Evolutionary conservation across 305 asterid species (phyloP), one percentile per base, ranked within the genome.

Genomic region (Fraxinus velutina): DNA sequence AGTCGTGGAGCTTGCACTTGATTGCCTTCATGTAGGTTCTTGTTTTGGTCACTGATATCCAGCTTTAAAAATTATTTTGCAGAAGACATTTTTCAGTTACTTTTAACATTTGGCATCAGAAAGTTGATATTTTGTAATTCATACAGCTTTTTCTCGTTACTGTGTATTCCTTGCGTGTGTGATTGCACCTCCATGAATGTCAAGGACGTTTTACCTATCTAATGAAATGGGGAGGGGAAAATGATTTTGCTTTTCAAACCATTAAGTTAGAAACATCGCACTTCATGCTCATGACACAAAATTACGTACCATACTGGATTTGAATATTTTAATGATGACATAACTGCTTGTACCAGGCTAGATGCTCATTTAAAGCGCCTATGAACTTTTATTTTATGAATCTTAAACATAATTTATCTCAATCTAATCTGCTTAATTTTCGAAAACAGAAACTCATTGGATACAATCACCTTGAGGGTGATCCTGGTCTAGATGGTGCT

Each of bases 391-490:
- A 81, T 15, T 79, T 64, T 37, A 34, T 66, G 81, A 37, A 47
- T 80, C 4, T 68, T 17, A 71, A 80, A 57, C 80, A 19, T 80
- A 60, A 21, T 68, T 78, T 80, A 27, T 66, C 76, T 80, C 30
- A 74, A 76, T 82, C 42, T 80, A 71, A 72, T 68, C 19, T 71
- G 34, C 73, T 36, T 79, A 22, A 50, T 78, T 75, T 82, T 62
- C 79, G 19, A 81, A 72, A 84, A 84, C 94, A 96, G 99, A 96
- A 96, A 96, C 99, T 96, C 89, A 94, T 93, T 34, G 98, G 93
- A 71, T 96, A 96, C 83, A 93, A 94, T 84, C 98, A 94, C 88
- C 90, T 96, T 72, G 99, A 94, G 92, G 99, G 98, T 50, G 99
- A 96, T 87, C 98, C 98, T 68, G 98, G 99, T 86, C 90, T 93